Base-by-base conservation (phyloP, 176 grass and related monocot species). In the Zoysia japonica region DNA sequence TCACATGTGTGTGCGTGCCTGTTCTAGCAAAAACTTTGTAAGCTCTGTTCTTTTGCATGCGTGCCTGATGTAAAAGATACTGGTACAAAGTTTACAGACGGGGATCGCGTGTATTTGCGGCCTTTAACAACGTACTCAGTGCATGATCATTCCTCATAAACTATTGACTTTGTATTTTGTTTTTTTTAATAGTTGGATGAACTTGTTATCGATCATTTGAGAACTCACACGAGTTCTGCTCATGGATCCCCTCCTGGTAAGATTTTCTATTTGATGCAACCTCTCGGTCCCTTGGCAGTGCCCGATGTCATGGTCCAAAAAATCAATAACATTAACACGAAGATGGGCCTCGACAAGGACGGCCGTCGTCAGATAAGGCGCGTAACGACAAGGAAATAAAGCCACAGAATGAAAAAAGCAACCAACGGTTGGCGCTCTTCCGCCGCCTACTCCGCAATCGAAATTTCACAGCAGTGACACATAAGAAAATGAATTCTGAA, bases 1-100 rank as follows among this genome's bases (percentile, higher is more conserved):
- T 61, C 54, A 41, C 54, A 47, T 53, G 38, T 53, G 38, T 12
- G 28, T 41, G 28, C 0, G 28, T 56, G 4, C 8, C 2, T 39
- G 28, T 15, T 78, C 14, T 67, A 67, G 10, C 28, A 67, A 8
- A 46, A 60, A 80, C 41, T 7, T 14, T 35, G 19, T 35, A 35
- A 35, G 35, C 19, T 28, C 15, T 69, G 14, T 38, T 70, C 65
- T 69, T 57, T 38, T 69, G 35, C 50, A 80, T 79, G 78, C 9
- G 63, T 39, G 40, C 20, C 17, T 42, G 6, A 47, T 28, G 28
- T 28, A 19, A n/a, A 9, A 35, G 17, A 40, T 3, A 9, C 3
- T 11, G 5, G 3, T 19, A 41, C 3, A 38, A 4, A 7, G 37
- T 3, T 7, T 47, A n/a, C n/a, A 39, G 8, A 0, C 9, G 42